Evolutionary conservation across 352 stramenopile genomes (phyloP).

Genomic region (Globisporangium yorkense): DNA sequence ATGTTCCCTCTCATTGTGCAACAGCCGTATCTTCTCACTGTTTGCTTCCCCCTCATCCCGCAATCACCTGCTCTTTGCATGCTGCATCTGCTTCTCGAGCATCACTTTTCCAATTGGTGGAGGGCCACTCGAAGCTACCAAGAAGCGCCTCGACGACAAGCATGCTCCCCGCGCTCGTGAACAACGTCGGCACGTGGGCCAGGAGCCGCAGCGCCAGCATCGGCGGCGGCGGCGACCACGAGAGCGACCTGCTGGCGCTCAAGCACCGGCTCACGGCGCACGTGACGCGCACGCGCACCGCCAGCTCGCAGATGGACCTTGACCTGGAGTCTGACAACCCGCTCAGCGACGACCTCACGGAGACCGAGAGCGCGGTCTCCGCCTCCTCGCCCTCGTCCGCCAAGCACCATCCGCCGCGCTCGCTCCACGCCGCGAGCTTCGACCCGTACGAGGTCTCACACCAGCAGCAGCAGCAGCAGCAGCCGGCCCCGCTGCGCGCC

Average conservation of each 20-base stretch:
- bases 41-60: neutral
- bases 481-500: slow-evolving; percentile 15
- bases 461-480: slow-evolving; percentile 1
- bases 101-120: neutral
- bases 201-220: slow-evolving; percentile 1
- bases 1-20: neutral
- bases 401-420: slow-evolving; percentile 6
- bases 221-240: slow-evolving; percentile 2
- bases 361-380: slow-evolving; percentile 54
- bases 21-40: neutral
- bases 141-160: slow-evolving; percentile 1
- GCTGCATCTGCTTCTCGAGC: neutral
- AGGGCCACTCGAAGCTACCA: neutral
- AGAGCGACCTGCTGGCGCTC: slow-evolving; percentile 8
- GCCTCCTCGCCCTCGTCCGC: slow-evolving; percentile 25
- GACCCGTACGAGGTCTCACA: slow-evolving; percentile 11
- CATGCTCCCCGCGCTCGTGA: slow-evolving; percentile 19
- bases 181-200: slow-evolving; percentile 5
- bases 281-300: slow-evolving; percentile 26
- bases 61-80: neutral
- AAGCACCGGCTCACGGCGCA: slow-evolving; percentile 11
- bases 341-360: slow-evolving; percentile 35
- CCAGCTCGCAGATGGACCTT: slow-evolving; percentile 35
- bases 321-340: slow-evolving; percentile 27
- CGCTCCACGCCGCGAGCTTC: slow-evolving; percentile 12